Conservation (phyloP, 176 grass and related monocot genomes). For the Elymus sibiricus region DNA sequence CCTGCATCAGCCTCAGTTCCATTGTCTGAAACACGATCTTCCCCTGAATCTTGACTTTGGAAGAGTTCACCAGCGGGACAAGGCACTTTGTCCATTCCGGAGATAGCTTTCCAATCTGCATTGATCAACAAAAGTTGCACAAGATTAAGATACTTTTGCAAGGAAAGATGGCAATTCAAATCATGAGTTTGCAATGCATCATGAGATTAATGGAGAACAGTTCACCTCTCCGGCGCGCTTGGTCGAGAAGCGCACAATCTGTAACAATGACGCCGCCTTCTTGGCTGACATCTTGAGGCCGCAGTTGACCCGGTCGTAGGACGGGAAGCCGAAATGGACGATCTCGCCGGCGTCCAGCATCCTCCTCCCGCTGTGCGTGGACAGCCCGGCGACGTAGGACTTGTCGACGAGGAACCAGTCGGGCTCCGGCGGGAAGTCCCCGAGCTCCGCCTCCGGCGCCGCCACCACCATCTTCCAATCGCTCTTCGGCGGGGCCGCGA, state of each 20-base stretch:
- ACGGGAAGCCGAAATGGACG: slow-evolving; percentile 80
- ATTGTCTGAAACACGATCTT: slow-evolving; percentile 37
- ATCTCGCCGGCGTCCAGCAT: slow-evolving; percentile 61
- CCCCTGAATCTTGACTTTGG: slow-evolving; percentile 75
- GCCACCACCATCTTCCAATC: slow-evolving; percentile 37
- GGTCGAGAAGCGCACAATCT: slow-evolving; percentile 90
- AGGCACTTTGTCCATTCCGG: slow-evolving; percentile 69
- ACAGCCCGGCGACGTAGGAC: slow-evolving; percentile 62
- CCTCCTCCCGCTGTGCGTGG: slow-evolving; percentile 66
- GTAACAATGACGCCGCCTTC: slow-evolving; percentile 39
- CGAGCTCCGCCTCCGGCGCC: slow-evolving; percentile 57
- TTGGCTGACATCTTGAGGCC: slow-evolving; percentile 44
- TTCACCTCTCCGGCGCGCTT: slow-evolving; percentile 75
- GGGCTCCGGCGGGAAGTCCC: slow-evolving; percentile 61
- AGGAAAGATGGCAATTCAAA: neutral
- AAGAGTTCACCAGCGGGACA: slow-evolving; percentile 72
- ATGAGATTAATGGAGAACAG: neutral
- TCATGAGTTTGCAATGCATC: neutral
- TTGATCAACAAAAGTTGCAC: neutral
- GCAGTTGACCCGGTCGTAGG: slow-evolving; percentile 14
- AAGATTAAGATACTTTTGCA: neutral
- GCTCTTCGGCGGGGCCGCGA: slow-evolving; percentile 23
- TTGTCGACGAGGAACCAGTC: slow-evolving; percentile 79
- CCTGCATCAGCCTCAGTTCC: slow-evolving; percentile 75
- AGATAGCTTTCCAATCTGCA: slow-evolving; percentile 74